phyloP scores from a whole-genome alignment of 805 yeast species.

The Soucietia sequanensis region DNA sequence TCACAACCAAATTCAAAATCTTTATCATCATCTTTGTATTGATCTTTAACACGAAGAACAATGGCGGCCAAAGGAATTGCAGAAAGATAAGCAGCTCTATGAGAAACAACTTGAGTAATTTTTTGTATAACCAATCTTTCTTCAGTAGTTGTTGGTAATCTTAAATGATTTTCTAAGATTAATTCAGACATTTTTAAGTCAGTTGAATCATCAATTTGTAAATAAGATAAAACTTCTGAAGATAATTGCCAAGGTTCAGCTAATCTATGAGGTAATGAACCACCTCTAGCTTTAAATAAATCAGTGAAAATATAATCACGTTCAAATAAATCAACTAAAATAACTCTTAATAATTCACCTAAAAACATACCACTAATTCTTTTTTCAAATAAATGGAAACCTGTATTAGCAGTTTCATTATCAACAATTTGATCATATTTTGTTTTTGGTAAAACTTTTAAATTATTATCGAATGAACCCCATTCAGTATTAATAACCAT shows the following conservation, averaged over 20 bases:
- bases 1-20: conserved; percentile 94
- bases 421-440: conserved; percentile 75
- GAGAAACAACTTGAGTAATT: conserved; percentile 75
- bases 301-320: conserved; percentile 59
- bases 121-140: conserved; percentile 76
- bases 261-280: conserved; percentile 58
- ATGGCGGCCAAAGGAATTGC: conserved; percentile 91
- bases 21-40: conserved; percentile 46
- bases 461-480: conserved; percentile 93
- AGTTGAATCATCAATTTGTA: conserved; percentile 82
- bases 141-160: conserved; percentile 64
- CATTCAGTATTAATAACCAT: conserved; percentile 97
- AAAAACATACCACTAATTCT: conserved; percentile 89
- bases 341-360: conserved; percentile 83
- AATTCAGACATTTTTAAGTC: conserved; percentile 69
- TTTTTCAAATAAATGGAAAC: conserved; percentile 90
- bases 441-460: conserved; percentile 73
- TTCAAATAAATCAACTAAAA: conserved; percentile 65
- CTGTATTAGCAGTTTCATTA: conserved; percentile 71
- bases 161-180: conserved; percentile 60
- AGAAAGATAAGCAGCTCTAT: conserved; percentile 85
- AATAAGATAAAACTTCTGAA: conserved; percentile 80
- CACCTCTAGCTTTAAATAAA: conserved; percentile 40
- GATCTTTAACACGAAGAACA: conserved; percentile 63
- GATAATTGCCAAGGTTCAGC: conserved; percentile 75